Evolutionary conservation across 768 basidiomycete species (phyloP).

Genomic region (Pisolithus tinctorius): DNA sequence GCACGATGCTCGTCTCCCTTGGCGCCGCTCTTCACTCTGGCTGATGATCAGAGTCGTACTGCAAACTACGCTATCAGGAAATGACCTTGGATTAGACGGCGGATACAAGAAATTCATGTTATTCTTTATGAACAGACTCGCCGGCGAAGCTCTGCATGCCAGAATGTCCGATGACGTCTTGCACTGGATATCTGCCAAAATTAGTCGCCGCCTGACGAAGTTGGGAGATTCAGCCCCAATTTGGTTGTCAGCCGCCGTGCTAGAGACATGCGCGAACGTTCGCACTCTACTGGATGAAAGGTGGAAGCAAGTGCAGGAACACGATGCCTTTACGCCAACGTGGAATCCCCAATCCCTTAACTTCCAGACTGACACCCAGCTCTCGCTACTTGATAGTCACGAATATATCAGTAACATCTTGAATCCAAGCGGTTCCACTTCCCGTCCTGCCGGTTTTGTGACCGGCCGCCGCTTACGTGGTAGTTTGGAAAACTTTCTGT

Average conservation of each 20-base stretch:
- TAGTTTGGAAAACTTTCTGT: conserved; percentile 12
- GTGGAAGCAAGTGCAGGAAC: conserved; percentile 27
- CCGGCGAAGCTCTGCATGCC: conserved; percentile 15
- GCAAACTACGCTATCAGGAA: conserved; percentile 4
- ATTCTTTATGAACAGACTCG: conserved; percentile 25
- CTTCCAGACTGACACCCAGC: conserved; percentile 21
- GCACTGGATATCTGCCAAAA: conserved; percentile 16
- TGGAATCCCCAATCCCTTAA: conserved; percentile 23
- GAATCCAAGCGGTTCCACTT: neutral
- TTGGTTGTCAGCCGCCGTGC: conserved; percentile 3
- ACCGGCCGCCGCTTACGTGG: conserved; percentile 5
- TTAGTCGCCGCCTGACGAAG: conserved; percentile 9
- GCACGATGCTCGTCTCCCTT: conserved; percentile 10
- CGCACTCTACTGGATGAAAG: conserved; percentile 19
- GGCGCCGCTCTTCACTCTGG: conserved; percentile 26
- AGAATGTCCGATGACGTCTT: conserved; percentile 16
- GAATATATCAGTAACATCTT: conserved; percentile 21
- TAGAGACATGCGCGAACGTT: conserved; percentile 8
- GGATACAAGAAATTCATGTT: conserved; percentile 43
- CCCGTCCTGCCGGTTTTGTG: conserved; percentile 1
- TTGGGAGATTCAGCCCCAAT: conserved; percentile 1
- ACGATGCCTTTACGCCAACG: conserved; percentile 16
- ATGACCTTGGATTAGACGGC: conserved; percentile 2
- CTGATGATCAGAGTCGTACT: conserved; percentile 9
- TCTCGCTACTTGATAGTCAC: conserved; percentile 27